Conservation (phyloP, 1,139 yeast genomes). For the Chernovozyma aurita region DNA sequence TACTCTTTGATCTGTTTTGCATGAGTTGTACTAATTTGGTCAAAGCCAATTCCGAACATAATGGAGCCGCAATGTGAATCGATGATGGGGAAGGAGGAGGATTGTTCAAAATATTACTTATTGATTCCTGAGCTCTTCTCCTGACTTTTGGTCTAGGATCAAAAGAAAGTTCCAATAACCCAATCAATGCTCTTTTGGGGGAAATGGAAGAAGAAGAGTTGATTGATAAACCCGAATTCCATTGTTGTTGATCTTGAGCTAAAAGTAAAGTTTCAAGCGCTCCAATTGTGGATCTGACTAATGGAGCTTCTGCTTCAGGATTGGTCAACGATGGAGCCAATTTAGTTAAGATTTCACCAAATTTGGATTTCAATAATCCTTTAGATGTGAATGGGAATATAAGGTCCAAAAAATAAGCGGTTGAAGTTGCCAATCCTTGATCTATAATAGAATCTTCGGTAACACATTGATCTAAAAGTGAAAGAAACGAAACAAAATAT, state of each 20-base stretch:
- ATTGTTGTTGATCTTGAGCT: slow-evolving; percentile 76
- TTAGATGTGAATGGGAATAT: slow-evolving; percentile 74
- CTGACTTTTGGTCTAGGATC: slow-evolving; percentile 96
- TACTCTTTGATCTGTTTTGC: slow-evolving; percentile 22
- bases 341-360: slow-evolving; percentile 71
- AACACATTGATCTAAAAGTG: slow-evolving; percentile 75
- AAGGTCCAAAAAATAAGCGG: slow-evolving; percentile 78
- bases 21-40: slow-evolving; percentile 35
- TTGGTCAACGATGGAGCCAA: slow-evolving; percentile 77
- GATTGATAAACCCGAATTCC: slow-evolving; percentile 41
- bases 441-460: slow-evolving; percentile 52
- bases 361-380: slow-evolving; percentile 63
- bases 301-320: slow-evolving; percentile 74
- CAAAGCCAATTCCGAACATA: slow-evolving; percentile 68
- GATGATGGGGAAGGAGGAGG: slow-evolving; percentile 84
- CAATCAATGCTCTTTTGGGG: slow-evolving; percentile 79
- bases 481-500: slow-evolving; percentile 78
- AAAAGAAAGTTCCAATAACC: slow-evolving; percentile 71
- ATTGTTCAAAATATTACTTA: slow-evolving; percentile 52
- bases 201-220: slow-evolving; percentile 50
- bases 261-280: slow-evolving; percentile 73
- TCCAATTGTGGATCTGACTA: slow-evolving; percentile 80
- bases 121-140: slow-evolving; percentile 89
- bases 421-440: slow-evolving; percentile 60
- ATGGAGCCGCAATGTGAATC: slow-evolving; percentile 68